Conservation (phyloP, 768 basidiomycete genomes). For the Pholiota conissans region DNA sequence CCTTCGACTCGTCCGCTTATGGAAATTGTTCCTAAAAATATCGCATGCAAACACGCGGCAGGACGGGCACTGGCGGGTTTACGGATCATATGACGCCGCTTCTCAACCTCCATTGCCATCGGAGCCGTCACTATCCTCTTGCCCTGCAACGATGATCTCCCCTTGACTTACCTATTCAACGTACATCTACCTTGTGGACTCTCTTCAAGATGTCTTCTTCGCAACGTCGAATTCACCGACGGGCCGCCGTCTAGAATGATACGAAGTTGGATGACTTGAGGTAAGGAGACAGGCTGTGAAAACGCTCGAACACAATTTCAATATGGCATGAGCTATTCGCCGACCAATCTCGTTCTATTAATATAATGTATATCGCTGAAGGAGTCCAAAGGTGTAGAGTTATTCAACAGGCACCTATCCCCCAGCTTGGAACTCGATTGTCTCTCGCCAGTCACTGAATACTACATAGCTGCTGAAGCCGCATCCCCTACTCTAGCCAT, state of each 20-base stretch:
- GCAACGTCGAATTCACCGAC: neutral
- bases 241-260: neutral
- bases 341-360: neutral
- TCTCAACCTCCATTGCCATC: neutral
- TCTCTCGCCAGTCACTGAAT: neutral
- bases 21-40: neutral
- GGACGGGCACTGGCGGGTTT: neutral
- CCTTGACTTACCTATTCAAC: neutral
- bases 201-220: neutral
- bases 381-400: neutral
- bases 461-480: neutral
- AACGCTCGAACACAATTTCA: neutral
- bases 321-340: neutral
- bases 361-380: neutral
- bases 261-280: neutral
- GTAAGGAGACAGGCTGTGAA: neutral
- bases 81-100: neutral
- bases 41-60: neutral
- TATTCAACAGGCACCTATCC: neutral
- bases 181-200: neutral
- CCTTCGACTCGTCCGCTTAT: neutral
- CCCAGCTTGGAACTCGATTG: neutral
- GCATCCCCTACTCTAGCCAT: neutral
- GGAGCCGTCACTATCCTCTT: neutral
- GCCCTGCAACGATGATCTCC: neutral